A percentile compares a stretch with the other conserved stretches of the same genome.
These are phyloP conservation scores for Tylopilus intermedius DNA, from an alignment of 768 basidiomycete species.

Conservation along the genomic window DNA sequence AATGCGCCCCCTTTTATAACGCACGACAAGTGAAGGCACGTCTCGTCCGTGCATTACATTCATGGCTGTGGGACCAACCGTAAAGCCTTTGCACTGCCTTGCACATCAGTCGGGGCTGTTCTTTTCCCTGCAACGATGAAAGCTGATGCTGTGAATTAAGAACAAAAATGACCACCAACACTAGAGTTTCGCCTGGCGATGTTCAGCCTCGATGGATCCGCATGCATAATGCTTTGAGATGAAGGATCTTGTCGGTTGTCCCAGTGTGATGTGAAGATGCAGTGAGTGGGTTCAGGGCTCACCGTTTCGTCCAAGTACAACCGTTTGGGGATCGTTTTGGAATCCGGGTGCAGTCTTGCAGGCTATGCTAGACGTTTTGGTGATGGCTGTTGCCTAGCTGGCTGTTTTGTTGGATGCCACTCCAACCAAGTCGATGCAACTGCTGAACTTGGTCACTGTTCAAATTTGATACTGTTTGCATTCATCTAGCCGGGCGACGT, in stretches of 20 bases:
- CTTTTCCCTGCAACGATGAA: no score
- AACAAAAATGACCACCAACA: not conserved
- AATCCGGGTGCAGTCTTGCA: no score
- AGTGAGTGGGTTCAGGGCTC: not conserved
- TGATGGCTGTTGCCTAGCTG: no score
- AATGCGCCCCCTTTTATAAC: conserved; percentile 8
- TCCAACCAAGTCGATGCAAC: no score
- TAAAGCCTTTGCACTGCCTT: not conserved
- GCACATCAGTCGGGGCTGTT: not conserved
- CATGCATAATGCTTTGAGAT: not conserved
- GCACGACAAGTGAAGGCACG: not conserved
- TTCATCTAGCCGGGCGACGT: no score
- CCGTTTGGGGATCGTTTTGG: no score
- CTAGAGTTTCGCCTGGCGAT: not conserved
- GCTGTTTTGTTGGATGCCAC: no score
- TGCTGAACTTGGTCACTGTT: no score
- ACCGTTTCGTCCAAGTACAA: no score
- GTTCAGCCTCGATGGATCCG: not conserved
- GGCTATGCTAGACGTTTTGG: not conserved
- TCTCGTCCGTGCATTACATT: no score
- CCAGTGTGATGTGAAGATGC: not conserved
- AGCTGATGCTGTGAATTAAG: no score
- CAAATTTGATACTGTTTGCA: no score
- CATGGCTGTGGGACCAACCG: not conserved
- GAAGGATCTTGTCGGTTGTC: not conserved